Evolutionary conservation across 2,329 filamentous ascomycete species (phyloP).

Genomic region (Colletotrichum destructivum): DNA sequence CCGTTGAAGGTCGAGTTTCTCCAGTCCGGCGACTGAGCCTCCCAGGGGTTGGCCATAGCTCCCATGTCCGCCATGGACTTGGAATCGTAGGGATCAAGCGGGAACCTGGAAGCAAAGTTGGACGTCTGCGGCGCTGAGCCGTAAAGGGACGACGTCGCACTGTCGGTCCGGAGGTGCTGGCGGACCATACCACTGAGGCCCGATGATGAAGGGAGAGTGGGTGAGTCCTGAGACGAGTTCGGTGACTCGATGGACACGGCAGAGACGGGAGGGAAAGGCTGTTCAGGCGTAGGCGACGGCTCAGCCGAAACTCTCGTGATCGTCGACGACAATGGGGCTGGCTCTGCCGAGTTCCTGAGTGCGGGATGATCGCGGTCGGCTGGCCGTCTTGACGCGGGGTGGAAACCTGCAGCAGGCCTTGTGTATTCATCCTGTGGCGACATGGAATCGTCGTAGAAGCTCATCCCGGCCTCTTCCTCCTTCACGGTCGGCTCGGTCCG

Average conservation of each 20-base stretch:
- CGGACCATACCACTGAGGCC: constrained; percentile 87
- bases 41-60: constrained; percentile 62
- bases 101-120: constrained; percentile 57
- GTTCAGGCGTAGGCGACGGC: constrained; percentile 47
- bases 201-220: constrained; percentile 79
- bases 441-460: constrained; percentile 60
- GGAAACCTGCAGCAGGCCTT: not conserved
- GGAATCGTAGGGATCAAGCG: constrained; percentile 51
- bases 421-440: constrained; percentile 52
- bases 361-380: constrained; percentile 70
- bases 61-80: constrained; percentile 51
- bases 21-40: constrained; percentile 47
- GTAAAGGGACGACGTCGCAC: constrained; percentile 86
- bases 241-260: constrained; percentile 44
- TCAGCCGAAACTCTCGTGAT: constrained; percentile 50
- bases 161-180: constrained; percentile 86
- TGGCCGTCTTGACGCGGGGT: constrained; percentile 60
- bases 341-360: constrained; percentile 62
- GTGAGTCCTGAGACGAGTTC: constrained; percentile 74
- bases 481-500: constrained; percentile 50
- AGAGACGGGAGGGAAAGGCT: constrained; percentile 42
- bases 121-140: constrained; percentile 61
- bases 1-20: constrained; percentile 38
- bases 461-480: constrained; percentile 53
- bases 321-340: constrained; percentile 58